Conservation (phyloP, 2,329 filamentous ascomycete genomes). For the Hypomyces rosellus region DNA sequence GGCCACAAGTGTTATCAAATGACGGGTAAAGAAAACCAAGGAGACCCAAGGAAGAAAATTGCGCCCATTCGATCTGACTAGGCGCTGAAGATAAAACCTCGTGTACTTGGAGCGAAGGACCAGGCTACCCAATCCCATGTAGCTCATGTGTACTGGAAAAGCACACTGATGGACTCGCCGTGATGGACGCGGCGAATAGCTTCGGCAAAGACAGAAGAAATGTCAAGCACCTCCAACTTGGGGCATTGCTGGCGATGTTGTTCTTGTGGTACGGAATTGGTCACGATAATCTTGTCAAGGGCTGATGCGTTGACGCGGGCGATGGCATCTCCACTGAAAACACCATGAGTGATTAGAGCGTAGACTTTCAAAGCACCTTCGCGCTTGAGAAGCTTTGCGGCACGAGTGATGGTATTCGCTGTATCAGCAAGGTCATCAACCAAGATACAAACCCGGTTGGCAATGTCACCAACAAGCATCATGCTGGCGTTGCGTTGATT, state of each 20-base stretch:
- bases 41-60: slow-evolving; percentile 1
- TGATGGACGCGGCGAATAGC: slow-evolving; percentile 94
- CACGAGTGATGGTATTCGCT: slow-evolving; percentile 92
- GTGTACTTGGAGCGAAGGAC: slow-evolving; percentile 1
- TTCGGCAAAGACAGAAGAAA: slow-evolving; percentile 88
- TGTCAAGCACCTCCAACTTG: slow-evolving; percentile 85
- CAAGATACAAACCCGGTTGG: slow-evolving; percentile 75
- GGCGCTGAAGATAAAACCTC: not conserved
- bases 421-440: slow-evolving; percentile 95
- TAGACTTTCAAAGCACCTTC: slow-evolving; percentile 89
- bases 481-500: slow-evolving; percentile 89
- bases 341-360: slow-evolving; percentile 88
- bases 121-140: slow-evolving; percentile 1
- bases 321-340: slow-evolving; percentile 92
- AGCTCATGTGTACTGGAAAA: slow-evolving; percentile 52
- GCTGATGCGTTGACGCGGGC: slow-evolving; percentile 88
- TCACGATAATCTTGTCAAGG: slow-evolving; percentile 89
- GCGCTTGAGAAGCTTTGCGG: slow-evolving; percentile 93
- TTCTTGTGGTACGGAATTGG: slow-evolving; percentile 87
- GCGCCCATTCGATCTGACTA: slow-evolving; percentile 2
- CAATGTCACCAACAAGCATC: slow-evolving; percentile 89
- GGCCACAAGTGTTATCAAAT: not conserved
- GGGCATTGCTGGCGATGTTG: slow-evolving; percentile 72
- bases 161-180: slow-evolving; percentile 92
- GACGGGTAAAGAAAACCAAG: not conserved